Percentiles rank a stretch among this genome's conserved stretches.
These are phyloP conservation scores for Pleurotus djamor DNA, from an alignment of 768 basidiomycete species.

Conservation along the genomic window DNA sequence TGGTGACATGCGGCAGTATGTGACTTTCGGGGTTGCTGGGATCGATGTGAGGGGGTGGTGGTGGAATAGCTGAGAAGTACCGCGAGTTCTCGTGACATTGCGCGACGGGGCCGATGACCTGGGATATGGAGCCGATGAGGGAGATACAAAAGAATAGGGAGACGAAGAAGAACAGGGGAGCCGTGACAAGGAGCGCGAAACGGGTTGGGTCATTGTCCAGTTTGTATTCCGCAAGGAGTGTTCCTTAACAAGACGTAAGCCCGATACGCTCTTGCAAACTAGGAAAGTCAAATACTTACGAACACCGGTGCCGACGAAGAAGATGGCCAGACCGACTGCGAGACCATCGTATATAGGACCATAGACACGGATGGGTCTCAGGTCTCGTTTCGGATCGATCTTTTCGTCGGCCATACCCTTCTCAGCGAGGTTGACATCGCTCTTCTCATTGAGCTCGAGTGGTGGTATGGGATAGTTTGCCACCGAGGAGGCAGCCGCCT, in stretches of 20 bases:
- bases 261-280: neutral
- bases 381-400: conserved; percentile 14
- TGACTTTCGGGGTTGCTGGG: conserved; percentile 54
- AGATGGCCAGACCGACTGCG: neutral
- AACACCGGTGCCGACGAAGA: conserved; percentile 7
- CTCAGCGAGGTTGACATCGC: conserved; percentile 6
- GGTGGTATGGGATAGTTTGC: neutral
- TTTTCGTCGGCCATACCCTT: conserved; percentile 17
- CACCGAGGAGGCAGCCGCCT: conserved; percentile 10
- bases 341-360: conserved; percentile 10
- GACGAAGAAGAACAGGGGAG: conserved; percentile 75
- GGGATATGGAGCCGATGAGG: conserved; percentile 62
- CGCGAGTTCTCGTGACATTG: conserved; percentile 84
- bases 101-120: conserved; percentile 77
- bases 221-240: conserved; percentile 65
- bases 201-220: conserved; percentile 62
- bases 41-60: conserved; percentile 34
- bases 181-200: conserved; percentile 62
- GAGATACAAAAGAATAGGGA: conserved; percentile 82
- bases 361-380: conserved; percentile 9
- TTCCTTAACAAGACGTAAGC: conserved; percentile 51
- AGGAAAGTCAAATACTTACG: conserved; percentile 12
- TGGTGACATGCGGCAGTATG: conserved; percentile 73
- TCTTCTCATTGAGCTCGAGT: conserved; percentile 33
- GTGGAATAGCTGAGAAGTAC: conserved; percentile 74